Base-by-base conservation (phyloP, 2,329 filamentous ascomycete species). In the Chaetomium sp. region DNA sequence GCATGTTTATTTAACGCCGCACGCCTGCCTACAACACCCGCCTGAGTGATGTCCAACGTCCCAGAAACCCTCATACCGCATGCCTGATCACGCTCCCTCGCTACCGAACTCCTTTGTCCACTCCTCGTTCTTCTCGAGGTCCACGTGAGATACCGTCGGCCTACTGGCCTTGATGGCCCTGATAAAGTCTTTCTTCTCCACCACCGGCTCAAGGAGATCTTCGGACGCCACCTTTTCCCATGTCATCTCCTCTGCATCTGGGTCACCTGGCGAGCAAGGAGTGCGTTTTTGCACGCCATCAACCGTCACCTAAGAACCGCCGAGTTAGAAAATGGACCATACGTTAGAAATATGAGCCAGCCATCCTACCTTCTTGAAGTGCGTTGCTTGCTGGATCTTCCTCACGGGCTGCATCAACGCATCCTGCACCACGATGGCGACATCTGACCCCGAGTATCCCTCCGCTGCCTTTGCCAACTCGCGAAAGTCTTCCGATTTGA, bases 21-120 rank as follows among this genome's bases (percentile, higher is more conserved):
- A 64, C 69, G 64, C 69, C 69, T 50, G 49, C 54, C n/a, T 9
- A 16, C 33, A 55, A 59, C 42, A 45, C 38, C 63, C 35, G n/a
- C 45, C 49, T 12, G 42, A 58, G 42, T 19, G 29, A 35, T 49
- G 47, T 45, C 23, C 53, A 19, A 5, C 25, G 7, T 25, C 21
- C n/a, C 13, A 4, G 29, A 47, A 51, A 57, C 35, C 13, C 35
- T 23, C 9, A 42, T 19, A 38, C n/a, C 42, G 29, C 12, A 55
- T 13, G 23, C 10, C 3, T 23, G 38, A 4, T 67, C 72, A 85
- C 70, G 83, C 82, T 21, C 94, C 94, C 76, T 97, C 94, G 75
- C 92, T 96, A 63, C 94, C 94, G 79, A 98, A 98, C 79, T 98
- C 93, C 73, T 90, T 86, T 10, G 95, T 99, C 95, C 95, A 99